Base-by-base conservation (phyloP, 2,329 filamentous ascomycete species). In the Rutstroemia sp. region DNA sequence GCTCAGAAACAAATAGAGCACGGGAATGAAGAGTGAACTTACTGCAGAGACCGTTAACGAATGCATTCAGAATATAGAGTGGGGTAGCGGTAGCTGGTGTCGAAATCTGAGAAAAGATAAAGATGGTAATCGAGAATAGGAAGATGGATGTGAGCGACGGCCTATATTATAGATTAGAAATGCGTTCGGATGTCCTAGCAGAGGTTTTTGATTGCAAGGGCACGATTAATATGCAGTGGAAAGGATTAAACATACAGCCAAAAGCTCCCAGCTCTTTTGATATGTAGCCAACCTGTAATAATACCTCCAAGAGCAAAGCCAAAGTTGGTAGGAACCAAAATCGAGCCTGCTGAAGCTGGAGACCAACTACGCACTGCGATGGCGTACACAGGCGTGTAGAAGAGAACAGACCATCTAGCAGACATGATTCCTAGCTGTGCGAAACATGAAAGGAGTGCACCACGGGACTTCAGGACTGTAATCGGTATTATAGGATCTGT, bases 351-450 rank as follows among this genome's bases (percentile, higher is more conserved):
- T 1, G 81, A 75, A 1, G 87, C 85, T 0, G 88, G 86, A 0
- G 79, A 72, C 74, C 87, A 87, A 55, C 81, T 81, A 2, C 85
- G 82, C 1, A 94, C 85, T 3, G 88, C 87, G 57, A 94, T 82
- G 37, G 88, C 86, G 65, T 90, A 92, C 45, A 90, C 82, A 0
- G 90, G 90, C 0, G 86, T 80, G 71, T 90, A 95, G 74, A 91
- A 94, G 7, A 95, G 76, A 2, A 95, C 78, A 6, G 79, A 79
- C 90, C 89, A 95, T 57, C 90, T 85, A 2, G 87, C 79, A 67
- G 88, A 84, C 88, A 95, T 92, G 69, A 90, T 80, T 19, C 86
- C 84, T 0, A 92, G 77, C 50, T 90, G 88, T 1, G 85, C 80
- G 21, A 92, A 66, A 66, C 89, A 92, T 1, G 87, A 87, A 21